These are phyloP conservation scores for Pelargonium cotyledonis DNA, from an alignment of 441 rosid species.

Conservation along the genomic window DNA sequence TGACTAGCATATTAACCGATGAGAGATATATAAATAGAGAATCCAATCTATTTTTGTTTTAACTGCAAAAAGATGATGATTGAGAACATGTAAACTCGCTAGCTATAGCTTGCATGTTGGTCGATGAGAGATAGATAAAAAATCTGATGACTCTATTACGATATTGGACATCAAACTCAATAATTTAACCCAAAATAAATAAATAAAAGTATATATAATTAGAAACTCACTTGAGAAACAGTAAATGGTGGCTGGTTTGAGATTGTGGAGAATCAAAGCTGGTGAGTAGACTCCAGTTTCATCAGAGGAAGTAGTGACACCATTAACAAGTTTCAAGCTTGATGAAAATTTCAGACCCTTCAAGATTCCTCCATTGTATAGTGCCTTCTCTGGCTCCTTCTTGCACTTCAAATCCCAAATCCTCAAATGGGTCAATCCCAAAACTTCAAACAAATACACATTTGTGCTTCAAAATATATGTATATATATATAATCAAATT, in stretches of 20 bases:
- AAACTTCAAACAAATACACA: not conserved
- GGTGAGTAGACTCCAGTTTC: slow-evolving; percentile 31
- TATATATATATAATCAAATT: not conserved
- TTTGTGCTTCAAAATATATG: too few relatives aligned
- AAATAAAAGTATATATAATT: not conserved
- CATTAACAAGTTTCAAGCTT: not conserved
- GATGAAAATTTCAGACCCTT: slow-evolving; percentile 17
- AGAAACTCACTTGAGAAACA: slow-evolving; percentile 62
- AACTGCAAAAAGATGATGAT: too few relatives aligned
- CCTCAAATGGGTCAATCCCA: not conserved
- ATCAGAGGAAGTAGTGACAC: not conserved
- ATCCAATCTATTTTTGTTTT: too few relatives aligned
- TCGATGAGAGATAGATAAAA: too few relatives aligned
- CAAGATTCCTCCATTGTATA: slow-evolving; percentile 70
- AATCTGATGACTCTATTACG: too few relatives aligned
- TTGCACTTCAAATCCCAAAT: slow-evolving; percentile 47
- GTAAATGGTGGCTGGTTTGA: slow-evolving; percentile 43
- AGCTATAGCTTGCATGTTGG: too few relatives aligned
- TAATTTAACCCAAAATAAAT: too few relatives aligned
- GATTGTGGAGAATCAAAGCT: slow-evolving; percentile 48
- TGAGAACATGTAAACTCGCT: too few relatives aligned
- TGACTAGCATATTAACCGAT: too few relatives aligned
- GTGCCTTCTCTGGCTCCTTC: slow-evolving; percentile 46
- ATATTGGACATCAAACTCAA: too few relatives aligned
- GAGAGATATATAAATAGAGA: too few relatives aligned